These are phyloP conservation scores for Aspergillus tamarii DNA, from an alignment of 2,329 filamentous ascomycete genomes.

Conservation along the genomic window DNA sequence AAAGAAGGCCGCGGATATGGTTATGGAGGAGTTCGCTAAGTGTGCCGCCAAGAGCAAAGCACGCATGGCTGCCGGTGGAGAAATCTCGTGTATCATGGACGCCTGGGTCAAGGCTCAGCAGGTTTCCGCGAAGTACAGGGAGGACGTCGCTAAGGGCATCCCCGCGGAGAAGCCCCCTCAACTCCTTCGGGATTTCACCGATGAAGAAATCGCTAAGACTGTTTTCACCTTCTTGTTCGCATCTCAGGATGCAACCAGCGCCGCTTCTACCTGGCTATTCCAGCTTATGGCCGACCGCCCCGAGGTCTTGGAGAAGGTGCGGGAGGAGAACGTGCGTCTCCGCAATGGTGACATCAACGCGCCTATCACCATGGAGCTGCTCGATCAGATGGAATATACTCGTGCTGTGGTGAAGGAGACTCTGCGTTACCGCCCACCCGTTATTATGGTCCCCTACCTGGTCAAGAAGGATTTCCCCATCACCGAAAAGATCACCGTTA, in stretches of 20 bases:
- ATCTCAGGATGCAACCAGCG: constrained; percentile 94
- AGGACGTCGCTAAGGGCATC: constrained; percentile 74
- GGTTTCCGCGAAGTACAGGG: constrained; percentile 78
- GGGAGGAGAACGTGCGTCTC: constrained; percentile 82
- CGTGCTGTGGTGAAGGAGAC: constrained; percentile 89
- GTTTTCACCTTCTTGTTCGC: constrained; percentile 97
- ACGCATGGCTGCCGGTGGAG: constrained; percentile 84
- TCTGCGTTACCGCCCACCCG: constrained; percentile 90
- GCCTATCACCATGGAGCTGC: constrained; percentile 76
- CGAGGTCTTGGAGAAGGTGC: constrained; percentile 86
- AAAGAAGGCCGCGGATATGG: constrained; percentile 93
- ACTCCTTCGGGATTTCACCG: constrained; percentile 81
- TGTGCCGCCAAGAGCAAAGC: constrained; percentile 93
- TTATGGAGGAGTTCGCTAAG: constrained; percentile 83
- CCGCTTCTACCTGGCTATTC: constrained; percentile 92
- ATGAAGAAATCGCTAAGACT: constrained; percentile 90
- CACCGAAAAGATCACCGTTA: constrained; percentile 82
- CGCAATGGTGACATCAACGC: constrained; percentile 75
- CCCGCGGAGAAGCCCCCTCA: constrained; percentile 78
- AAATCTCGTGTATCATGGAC: constrained; percentile 91
- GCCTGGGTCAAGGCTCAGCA: constrained; percentile 89
- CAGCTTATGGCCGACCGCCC: constrained; percentile 91
- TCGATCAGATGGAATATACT: constrained; percentile 88
- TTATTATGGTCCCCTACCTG: constrained; percentile 94
- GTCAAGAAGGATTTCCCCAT: constrained; percentile 96